These are phyloP conservation scores for Mycothermus thermophilus DNA, from an alignment of 495 filamentous ascomycete species.

Conservation along the genomic window DNA sequence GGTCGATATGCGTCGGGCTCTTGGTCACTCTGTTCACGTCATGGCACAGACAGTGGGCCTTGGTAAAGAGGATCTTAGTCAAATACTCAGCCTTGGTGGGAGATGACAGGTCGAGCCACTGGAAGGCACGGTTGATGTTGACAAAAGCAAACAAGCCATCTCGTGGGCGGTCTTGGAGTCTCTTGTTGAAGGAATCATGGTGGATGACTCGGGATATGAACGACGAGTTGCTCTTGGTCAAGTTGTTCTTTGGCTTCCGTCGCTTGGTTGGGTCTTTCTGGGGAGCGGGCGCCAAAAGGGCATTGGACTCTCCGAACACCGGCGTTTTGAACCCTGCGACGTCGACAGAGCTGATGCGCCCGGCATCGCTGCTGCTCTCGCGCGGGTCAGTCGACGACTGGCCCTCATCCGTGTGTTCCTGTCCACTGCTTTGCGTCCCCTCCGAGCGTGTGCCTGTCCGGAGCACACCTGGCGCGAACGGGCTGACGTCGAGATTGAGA, in stretches of 20 bases:
- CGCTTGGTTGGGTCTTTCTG: slow-evolving; percentile 67
- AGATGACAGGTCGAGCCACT: slow-evolving; percentile 49
- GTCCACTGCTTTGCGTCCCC: slow-evolving; percentile 40
- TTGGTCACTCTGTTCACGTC: slow-evolving; percentile 82
- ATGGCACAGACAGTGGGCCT: slow-evolving; percentile 88
- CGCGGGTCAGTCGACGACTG: slow-evolving; percentile 45
- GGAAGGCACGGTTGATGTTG: slow-evolving; percentile 86
- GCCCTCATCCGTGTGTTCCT: slow-evolving; percentile 45
- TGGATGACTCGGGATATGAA: slow-evolving; percentile 93
- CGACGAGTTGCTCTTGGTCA: slow-evolving; percentile 93
- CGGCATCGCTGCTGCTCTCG: slow-evolving; percentile 31
- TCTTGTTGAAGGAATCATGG: slow-evolving; percentile 65
- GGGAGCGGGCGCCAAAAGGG: slow-evolving; percentile 24
- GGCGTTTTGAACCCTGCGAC: slow-evolving; percentile 1
- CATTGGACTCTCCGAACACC: background rate
- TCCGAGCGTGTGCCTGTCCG: slow-evolving; percentile 23
- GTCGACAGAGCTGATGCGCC: slow-evolving; percentile 27
- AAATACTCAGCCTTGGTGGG: slow-evolving; percentile 62
- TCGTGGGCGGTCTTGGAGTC: slow-evolving; percentile 58
- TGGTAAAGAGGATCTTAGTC: slow-evolving; percentile 91
- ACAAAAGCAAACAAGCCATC: slow-evolving; percentile 83
- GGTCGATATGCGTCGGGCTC: slow-evolving; percentile 62
- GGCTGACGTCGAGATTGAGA: slow-evolving; percentile 49
- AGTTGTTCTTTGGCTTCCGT: slow-evolving; percentile 91
- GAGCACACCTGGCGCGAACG: slow-evolving; percentile 44